Conservation (phyloP, 1,139 yeast species). For the Pichia sp. region DNA sequence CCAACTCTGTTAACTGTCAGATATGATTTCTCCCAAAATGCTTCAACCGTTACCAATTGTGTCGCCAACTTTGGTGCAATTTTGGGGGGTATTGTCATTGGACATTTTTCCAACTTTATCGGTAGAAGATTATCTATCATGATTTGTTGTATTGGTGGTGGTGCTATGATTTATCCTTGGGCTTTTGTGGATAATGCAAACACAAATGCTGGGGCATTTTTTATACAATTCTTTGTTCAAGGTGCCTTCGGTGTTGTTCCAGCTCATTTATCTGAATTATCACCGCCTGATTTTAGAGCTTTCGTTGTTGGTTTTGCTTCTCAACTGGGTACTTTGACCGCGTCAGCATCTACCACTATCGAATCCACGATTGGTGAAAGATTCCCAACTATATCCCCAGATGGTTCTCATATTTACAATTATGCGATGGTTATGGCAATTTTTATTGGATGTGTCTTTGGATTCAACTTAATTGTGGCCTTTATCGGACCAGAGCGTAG, state of each 20-base stretch:
- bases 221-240: slow-evolving; percentile 73
- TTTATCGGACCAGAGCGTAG: slow-evolving; percentile 72
- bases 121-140: slow-evolving; percentile 56
- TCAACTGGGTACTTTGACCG: slow-evolving; percentile 78
- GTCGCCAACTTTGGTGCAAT: slow-evolving; percentile 69
- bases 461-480: slow-evolving; percentile 45
- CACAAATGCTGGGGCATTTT: slow-evolving; percentile 71
- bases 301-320: slow-evolving; percentile 70
- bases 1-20: slow-evolving; percentile 56
- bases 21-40: slow-evolving; percentile 39
- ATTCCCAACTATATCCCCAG: slow-evolving; percentile 41
- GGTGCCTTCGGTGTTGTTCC: slow-evolving; percentile 90
- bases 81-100: slow-evolving; percentile 53
- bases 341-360: slow-evolving; percentile 78
- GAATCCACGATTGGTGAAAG: slow-evolving; percentile 66
- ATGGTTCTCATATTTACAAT: slow-evolving; percentile 33
- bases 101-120: slow-evolving; percentile 49
- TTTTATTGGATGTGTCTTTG: slow-evolving; percentile 73
- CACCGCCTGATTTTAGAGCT: slow-evolving; percentile 71
- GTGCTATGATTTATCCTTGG: slow-evolving; percentile 58
- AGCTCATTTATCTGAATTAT: slow-evolving; percentile 64
- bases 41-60: slow-evolving; percentile 57
- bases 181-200: slow-evolving; percentile 49
- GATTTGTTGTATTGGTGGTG: slow-evolving; percentile 59
- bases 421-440: slow-evolving; percentile 73